Conservation (phyloP, 129 eudicot species). For the Flaveria ramosissima region DNA sequence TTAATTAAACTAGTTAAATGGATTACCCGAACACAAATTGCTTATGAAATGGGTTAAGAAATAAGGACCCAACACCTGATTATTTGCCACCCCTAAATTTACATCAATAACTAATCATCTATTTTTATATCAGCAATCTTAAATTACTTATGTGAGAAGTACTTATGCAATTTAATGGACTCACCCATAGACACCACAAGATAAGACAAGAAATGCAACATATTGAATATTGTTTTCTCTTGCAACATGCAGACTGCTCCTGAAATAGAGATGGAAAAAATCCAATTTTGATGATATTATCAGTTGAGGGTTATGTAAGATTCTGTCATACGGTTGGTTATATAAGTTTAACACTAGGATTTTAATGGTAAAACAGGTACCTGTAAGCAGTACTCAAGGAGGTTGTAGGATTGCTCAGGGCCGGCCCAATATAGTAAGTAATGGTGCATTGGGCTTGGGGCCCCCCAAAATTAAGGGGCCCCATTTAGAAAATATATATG, state of each 20-base stretch:
- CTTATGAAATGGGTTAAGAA: not conserved
- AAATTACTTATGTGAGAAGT: not conserved
- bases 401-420: slow-evolving; percentile 61
- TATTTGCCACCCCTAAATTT: not conserved
- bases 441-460: too few species aligned
- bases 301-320: not conserved
- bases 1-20: not conserved
- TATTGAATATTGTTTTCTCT: slow-evolving; percentile 77
- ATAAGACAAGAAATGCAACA: slow-evolving; percentile 88
- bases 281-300: not conserved
- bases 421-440: too few species aligned
- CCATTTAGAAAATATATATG: too few species aligned
- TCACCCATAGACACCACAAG: slow-evolving; percentile 82
- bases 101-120: not conserved
- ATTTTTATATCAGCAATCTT: not conserved
- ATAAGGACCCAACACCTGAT: not conserved
- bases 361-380: slow-evolving; percentile 33
- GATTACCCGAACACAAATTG: not conserved
- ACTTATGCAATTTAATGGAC: slow-evolving; percentile 16
- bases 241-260: slow-evolving; percentile 76
- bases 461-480: too few species aligned
- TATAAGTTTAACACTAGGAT: not conserved
- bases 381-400: slow-evolving; percentile 73
- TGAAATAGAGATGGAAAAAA: slow-evolving; percentile 39
- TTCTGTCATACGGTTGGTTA: not conserved